Conservation (phyloP, 2,329 filamentous ascomycete species). For the Aspergillus glaucus region DNA sequence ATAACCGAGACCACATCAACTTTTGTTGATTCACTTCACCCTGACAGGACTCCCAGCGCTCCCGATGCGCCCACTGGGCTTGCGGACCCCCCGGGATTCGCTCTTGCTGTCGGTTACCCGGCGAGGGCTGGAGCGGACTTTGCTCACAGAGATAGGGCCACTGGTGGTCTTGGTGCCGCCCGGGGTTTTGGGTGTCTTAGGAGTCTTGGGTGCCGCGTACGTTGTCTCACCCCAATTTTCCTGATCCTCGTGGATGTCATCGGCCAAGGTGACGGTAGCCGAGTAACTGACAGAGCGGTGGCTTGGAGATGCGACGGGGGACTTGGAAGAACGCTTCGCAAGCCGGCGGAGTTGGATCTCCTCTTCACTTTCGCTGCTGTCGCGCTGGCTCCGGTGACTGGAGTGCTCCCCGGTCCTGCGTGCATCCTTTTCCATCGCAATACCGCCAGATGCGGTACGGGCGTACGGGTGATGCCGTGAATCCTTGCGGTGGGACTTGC, state of each 20-base stretch:
- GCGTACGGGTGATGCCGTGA: slow-evolving; percentile 67
- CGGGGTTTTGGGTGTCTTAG: slow-evolving; percentile 50
- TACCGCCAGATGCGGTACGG: slow-evolving; percentile 46
- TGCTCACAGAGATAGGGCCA: slow-evolving; percentile 51
- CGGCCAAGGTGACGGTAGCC: slow-evolving; percentile 61
- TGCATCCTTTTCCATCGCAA: slow-evolving; percentile 31
- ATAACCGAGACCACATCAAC: background rate
- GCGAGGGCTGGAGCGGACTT: slow-evolving; percentile 55
- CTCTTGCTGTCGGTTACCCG: slow-evolving; percentile 32
- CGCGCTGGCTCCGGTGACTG: slow-evolving; percentile 49
- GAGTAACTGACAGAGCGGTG: slow-evolving; percentile 68
- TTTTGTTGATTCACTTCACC: slow-evolving; percentile 16
- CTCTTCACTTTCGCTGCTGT: slow-evolving; percentile 65
- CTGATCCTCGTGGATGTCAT: slow-evolving; percentile 58
- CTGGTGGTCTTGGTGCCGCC: slow-evolving; percentile 47
- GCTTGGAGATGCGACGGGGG: slow-evolving; percentile 57
- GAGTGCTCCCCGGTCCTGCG: slow-evolving; percentile 30
- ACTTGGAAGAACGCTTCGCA: slow-evolving; percentile 60
- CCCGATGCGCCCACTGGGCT: slow-evolving; percentile 42
- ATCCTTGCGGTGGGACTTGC: slow-evolving; percentile 76
- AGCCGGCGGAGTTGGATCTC: slow-evolving; percentile 73
- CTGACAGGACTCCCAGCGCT: slow-evolving; percentile 34
- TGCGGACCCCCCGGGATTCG: slow-evolving; percentile 38
- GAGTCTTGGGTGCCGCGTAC: slow-evolving; percentile 44
- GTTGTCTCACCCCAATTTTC: slow-evolving; percentile 55